Conservation (phyloP, 768 basidiomycete genomes). For the Pleurotus eryngii region DNA sequence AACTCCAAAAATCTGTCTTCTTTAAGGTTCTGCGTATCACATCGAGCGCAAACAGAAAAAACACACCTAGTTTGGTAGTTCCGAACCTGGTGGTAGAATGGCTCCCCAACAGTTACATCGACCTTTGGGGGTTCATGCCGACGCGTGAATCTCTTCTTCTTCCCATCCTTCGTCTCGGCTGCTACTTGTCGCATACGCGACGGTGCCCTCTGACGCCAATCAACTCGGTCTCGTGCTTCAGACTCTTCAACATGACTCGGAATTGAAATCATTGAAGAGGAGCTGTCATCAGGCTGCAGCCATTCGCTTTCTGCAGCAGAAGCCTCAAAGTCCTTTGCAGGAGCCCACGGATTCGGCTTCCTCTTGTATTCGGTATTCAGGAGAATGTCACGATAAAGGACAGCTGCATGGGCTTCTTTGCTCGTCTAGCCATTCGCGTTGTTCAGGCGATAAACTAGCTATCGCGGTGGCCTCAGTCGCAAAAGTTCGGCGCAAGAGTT, state of each 20-base stretch:
- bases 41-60: not conserved
- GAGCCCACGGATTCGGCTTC: not conserved
- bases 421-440: conserved; percentile 1
- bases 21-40: not conserved
- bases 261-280: conserved; percentile 1
- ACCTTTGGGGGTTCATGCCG: conserved; percentile 35
- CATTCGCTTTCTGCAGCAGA: conserved; percentile 34
- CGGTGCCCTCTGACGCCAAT: conserved; percentile 57
- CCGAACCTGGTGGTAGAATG: conserved; percentile 46
- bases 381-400: not conserved
- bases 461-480: not conserved
- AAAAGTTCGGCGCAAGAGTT: not conserved
- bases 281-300: conserved; percentile 28
- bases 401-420: conserved; percentile 3
- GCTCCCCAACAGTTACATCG: conserved; percentile 32
- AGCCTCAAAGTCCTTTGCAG: not conserved
- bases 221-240: conserved; percentile 38
- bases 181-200: conserved; percentile 31
- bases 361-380: not conserved
- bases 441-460: not conserved
- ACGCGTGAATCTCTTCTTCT: conserved; percentile 23
- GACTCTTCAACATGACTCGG: conserved; percentile 9
- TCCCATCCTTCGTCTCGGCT: not conserved
- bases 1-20: conserved; percentile 34
- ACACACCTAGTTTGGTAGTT: conserved; percentile 38